Conservation (phyloP, 768 basidiomycete species). For the Coprinellus micaceus region DNA sequence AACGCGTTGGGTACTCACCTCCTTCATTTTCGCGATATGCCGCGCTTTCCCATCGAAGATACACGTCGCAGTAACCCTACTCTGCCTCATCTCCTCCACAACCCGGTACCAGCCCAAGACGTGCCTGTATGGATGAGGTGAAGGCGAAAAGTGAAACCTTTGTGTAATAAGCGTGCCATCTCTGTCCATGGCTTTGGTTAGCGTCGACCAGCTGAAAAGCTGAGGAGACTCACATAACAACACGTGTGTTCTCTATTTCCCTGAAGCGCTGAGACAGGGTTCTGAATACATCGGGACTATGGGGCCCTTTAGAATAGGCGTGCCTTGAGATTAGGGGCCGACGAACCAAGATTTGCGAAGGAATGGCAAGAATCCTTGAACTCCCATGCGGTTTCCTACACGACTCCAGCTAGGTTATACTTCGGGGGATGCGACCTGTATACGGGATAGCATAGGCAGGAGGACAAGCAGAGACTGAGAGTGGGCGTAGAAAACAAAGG, state of each 20-base stretch:
- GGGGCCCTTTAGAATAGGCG: not conserved
- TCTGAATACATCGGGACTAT: slow-evolving; percentile 63
- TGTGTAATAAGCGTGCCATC: slow-evolving; percentile 87
- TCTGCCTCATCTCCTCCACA: slow-evolving; percentile 55
- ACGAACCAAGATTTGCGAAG: slow-evolving; percentile 62
- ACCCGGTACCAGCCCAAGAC: slow-evolving; percentile 77
- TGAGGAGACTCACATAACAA: slow-evolving; percentile 60
- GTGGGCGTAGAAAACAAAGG: no score
- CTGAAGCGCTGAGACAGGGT: slow-evolving; percentile 61
- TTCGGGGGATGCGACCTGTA: no score
- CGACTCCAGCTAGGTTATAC: no score
- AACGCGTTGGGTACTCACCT: slow-evolving; percentile 42
- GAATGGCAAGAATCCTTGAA: slow-evolving; percentile 66
- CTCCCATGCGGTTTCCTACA: slow-evolving; percentile 49
- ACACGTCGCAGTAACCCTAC: slow-evolving; percentile 59
- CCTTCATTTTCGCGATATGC: slow-evolving; percentile 61
- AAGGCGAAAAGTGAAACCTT: slow-evolving; percentile 69
- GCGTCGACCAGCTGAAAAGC: slow-evolving; percentile 1
- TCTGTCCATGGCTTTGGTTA: slow-evolving; percentile 33
- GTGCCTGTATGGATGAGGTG: slow-evolving; percentile 64
- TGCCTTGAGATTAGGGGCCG: not conserved
- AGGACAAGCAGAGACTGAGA: no score
- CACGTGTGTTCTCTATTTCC: slow-evolving; percentile 58
- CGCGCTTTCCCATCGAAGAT: slow-evolving; percentile 78
- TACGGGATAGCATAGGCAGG: no score